Conservation (phyloP, 2,329 filamentous ascomycete species). For the Xylariaceae sp. region DNA sequence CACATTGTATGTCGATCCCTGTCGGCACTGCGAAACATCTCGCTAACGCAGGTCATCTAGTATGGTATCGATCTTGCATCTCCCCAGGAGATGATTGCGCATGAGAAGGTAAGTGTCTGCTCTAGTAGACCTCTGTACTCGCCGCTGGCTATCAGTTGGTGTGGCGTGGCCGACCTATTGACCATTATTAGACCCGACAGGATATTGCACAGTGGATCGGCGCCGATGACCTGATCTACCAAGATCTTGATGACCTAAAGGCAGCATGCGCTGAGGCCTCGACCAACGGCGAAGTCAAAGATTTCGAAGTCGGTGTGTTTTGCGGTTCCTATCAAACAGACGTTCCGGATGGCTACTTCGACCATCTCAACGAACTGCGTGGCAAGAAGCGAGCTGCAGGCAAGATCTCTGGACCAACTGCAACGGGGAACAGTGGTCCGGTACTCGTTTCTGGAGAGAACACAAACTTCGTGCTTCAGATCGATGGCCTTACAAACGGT, state of each 20-base stretch:
- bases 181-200: slow-evolving; percentile 18
- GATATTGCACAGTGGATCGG: slow-evolving; percentile 51
- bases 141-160: not conserved
- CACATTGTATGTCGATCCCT: slow-evolving; percentile 65
- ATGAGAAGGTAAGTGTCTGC: slow-evolving; percentile 52
- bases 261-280: slow-evolving; percentile 68
- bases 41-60: slow-evolving; percentile 14
- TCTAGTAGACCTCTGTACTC: slow-evolving; percentile 30
- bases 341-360: slow-evolving; percentile 76
- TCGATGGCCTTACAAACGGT: slow-evolving; percentile 1
- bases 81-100: slow-evolving; percentile 66
- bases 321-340: slow-evolving; percentile 81
- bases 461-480: slow-evolving; percentile 2
- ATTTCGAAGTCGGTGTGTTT: slow-evolving; percentile 91
- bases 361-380: slow-evolving; percentile 68
- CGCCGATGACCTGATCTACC: slow-evolving; percentile 73
- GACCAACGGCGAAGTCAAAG: slow-evolving; percentile 45
- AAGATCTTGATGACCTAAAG: slow-evolving; percentile 74
- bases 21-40: not conserved
- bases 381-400: slow-evolving; percentile 54
- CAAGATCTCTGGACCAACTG: slow-evolving; percentile 6
- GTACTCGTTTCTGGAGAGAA: not conserved
- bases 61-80: slow-evolving; percentile 66
- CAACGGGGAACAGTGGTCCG: slow-evolving; percentile 1
- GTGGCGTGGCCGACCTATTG: not conserved